A percentile compares a stretch with the other conserved stretches of the same genome.
Evolutionary conservation across 2,329 filamentous ascomycete genomes (phyloP).

Genomic region (Colletotrichum camelliae): DNA sequence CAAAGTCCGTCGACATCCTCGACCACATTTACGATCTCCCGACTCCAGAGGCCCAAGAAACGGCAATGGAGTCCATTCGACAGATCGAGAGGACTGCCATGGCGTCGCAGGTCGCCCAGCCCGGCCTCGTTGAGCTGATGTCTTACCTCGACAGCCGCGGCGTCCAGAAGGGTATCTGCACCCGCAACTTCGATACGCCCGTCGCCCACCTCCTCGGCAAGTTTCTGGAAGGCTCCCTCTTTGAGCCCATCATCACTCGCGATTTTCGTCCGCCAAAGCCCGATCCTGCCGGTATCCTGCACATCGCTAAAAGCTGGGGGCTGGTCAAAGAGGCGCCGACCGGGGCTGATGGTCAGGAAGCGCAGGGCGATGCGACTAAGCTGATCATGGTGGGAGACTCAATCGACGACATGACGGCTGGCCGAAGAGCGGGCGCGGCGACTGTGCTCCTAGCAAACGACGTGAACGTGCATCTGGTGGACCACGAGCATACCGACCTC

Average conservation of each 20-base stretch:
- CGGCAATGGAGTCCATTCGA: slow-evolving; percentile 76
- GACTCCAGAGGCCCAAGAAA: slow-evolving; percentile 56
- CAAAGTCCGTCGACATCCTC: slow-evolving; percentile 80
- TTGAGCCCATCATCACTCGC: slow-evolving; percentile 82
- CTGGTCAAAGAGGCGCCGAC: slow-evolving; percentile 36
- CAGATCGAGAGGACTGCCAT: slow-evolving; percentile 83
- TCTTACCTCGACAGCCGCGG: slow-evolving; percentile 72
- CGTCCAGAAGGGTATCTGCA: slow-evolving; percentile 86
- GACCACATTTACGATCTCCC: slow-evolving; percentile 84
- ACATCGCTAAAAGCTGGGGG: slow-evolving; percentile 82
- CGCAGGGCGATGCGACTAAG: slow-evolving; percentile 45
- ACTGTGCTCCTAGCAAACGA: slow-evolving; percentile 89
- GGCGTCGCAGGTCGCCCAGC: slow-evolving; percentile 79
- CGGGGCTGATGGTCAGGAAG: slow-evolving; percentile 7
- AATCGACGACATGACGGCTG: slow-evolving; percentile 92
- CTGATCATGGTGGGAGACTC: slow-evolving; percentile 78
- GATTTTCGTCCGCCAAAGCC: slow-evolving; percentile 87
- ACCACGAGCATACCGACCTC: slow-evolving; percentile 79
- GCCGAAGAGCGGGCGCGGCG: slow-evolving; percentile 80
- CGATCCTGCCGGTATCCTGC: slow-evolving; percentile 83
- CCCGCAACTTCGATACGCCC: slow-evolving; percentile 87
- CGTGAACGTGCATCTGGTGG: slow-evolving; percentile 73
- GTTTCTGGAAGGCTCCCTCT: slow-evolving; percentile 72
- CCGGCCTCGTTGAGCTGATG: slow-evolving; percentile 81
- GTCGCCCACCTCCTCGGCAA: slow-evolving; percentile 77